A percentile compares a stretch with the other conserved stretches of the same genome.
phyloP scores from a whole-genome alignment of 129 eudicot genomes.

The Smallanthus sonchifolius region DNA sequence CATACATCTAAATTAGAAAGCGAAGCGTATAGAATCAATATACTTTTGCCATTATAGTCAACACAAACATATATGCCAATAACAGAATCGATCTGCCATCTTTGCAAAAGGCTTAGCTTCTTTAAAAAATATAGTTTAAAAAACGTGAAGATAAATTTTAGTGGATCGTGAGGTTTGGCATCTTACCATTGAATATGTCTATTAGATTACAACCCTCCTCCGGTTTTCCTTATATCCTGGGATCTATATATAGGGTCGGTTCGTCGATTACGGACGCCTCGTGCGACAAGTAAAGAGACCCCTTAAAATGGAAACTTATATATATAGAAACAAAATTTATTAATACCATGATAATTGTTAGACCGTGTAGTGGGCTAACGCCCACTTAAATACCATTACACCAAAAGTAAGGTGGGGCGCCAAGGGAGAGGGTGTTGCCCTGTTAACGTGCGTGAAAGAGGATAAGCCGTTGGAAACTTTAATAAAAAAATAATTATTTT shows the following conservation, averaged over 20 bases:
- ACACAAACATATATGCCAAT: neutral
- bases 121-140: neutral
- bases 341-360: too few relatives aligned
- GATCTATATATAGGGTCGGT: neutral
- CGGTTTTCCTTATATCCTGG: neutral
- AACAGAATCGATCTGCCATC: neutral
- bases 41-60: neutral
- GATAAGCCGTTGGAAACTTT: too few relatives aligned
- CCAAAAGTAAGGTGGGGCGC: too few relatives aligned
- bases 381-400: too few relatives aligned
- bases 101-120: neutral
- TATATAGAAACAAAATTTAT: too few relatives aligned
- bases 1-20: neutral
- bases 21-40: neutral
- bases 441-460: too few relatives aligned
- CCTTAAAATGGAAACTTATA: too few relatives aligned
- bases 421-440: too few relatives aligned
- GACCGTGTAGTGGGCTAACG: too few relatives aligned
- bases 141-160: neutral
- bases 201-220: neutral
- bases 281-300: too few relatives aligned
- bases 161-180: slow-evolving; percentile 1
- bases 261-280: too few relatives aligned
- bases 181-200: neutral
- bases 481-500: too few relatives aligned